Evolutionary conservation across 2,329 filamentous ascomycete genomes (phyloP).

Genomic region (Ascochyta pisi): DNA sequence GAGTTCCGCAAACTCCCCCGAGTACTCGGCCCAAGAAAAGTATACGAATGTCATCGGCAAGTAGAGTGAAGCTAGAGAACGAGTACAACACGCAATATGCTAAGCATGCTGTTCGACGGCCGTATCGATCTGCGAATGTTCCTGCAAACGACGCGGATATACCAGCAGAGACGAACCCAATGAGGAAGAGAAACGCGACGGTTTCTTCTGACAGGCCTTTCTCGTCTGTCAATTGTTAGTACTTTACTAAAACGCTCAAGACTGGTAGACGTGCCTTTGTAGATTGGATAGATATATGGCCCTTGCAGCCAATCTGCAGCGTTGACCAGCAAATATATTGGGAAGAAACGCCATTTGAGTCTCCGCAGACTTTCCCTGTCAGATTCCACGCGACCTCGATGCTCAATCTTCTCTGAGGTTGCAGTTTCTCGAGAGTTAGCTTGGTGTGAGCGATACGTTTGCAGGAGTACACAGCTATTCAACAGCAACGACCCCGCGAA

Average conservation of each 20-base stretch:
- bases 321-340: slow-evolving; percentile 54
- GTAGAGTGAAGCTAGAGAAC: slow-evolving; percentile 60
- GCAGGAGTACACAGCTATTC: slow-evolving; percentile 36
- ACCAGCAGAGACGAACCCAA: slow-evolving; percentile 58
- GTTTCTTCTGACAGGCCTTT: slow-evolving; percentile 55
- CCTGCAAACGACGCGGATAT: slow-evolving; percentile 59
- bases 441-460: slow-evolving; percentile 33
- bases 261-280: slow-evolving; percentile 48
- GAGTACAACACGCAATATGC: slow-evolving; percentile 63
- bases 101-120: slow-evolving; percentile 61
- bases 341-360: slow-evolving; percentile 53
- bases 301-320: slow-evolving; percentile 59
- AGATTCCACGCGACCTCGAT: slow-evolving; percentile 31
- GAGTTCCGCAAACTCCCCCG: slow-evolving; percentile 62
- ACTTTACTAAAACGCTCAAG: background rate
- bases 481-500: slow-evolving; percentile 38
- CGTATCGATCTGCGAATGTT: slow-evolving; percentile 58
- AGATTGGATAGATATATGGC: slow-evolving; percentile 60
- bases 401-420: slow-evolving; percentile 30
- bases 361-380: slow-evolving; percentile 41
- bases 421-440: slow-evolving; percentile 11
- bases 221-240: slow-evolving; percentile 46
- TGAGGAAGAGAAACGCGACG: slow-evolving; percentile 50
- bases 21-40: slow-evolving; percentile 62
- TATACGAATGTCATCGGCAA: slow-evolving; percentile 54